Conservation (phyloP, 1,139 yeast genomes). For the Spathaspora sp. region DNA sequence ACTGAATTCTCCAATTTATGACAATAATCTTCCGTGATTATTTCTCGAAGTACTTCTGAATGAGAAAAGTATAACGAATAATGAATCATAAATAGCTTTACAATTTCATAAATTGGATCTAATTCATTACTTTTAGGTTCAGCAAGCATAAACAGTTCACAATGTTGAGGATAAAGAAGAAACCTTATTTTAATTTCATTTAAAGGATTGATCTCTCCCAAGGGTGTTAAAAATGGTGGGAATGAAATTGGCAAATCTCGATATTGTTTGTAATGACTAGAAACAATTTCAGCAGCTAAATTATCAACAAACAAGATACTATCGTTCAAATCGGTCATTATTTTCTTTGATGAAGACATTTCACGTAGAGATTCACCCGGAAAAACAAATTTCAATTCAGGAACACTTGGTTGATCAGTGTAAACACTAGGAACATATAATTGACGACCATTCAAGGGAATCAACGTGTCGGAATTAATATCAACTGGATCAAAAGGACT, state of each 20-base stretch:
- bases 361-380: not conserved
- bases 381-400: conserved; percentile 22
- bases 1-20: conserved; percentile 29
- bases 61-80: conserved; percentile 42
- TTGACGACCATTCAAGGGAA: conserved; percentile 33
- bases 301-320: conserved; percentile 23
- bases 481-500: conserved; percentile 43
- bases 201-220: conserved; percentile 22
- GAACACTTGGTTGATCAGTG: conserved; percentile 20
- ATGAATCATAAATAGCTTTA: conserved; percentile 47
- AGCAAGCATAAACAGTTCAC: conserved; percentile 41
- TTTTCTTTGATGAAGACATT: conserved; percentile 13
- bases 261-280: conserved; percentile 30
- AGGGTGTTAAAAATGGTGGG: conserved; percentile 29
- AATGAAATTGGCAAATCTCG: conserved; percentile 36
- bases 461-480: conserved; percentile 32
- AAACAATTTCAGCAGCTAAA: conserved; percentile 32
- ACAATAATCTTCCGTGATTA: conserved; percentile 37
- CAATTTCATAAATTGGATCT: conserved; percentile 74
- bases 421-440: conserved; percentile 31
- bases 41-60: conserved; percentile 34
- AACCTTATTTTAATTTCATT: conserved; percentile 38
- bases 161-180: conserved; percentile 42
- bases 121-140: conserved; percentile 55
- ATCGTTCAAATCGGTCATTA: conserved; percentile 17